Evolutionary conservation across 208 protist genomes (phyloP), one percentile per base, ranked within the genome.

Genomic region (Leishmania major): DNA sequence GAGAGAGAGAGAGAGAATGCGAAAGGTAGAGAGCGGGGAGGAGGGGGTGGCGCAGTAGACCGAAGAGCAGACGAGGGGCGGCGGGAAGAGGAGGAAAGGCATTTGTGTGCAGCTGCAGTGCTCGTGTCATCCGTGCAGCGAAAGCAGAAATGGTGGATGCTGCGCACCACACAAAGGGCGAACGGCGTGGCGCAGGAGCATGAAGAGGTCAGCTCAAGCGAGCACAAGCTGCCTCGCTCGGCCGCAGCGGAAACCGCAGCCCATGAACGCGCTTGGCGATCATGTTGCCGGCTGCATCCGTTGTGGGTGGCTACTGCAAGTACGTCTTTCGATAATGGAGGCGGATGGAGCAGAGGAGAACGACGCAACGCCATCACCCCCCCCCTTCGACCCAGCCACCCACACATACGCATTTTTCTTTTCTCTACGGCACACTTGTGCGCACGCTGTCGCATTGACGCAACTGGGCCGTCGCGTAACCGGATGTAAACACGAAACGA

Each of bases 1-100:
- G 6, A 31, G 43, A 40, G 28, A 28, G 25, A 31, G 43, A 81
- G 35, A 25, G 17, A 19, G 43, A 70, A 43, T 40, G 35, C 51
- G 25, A 55, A 74, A 49, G 45, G 45, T 31, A 69, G 66, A 81
- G 43, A 51, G 51, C 22, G 47, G 47, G 45, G 0, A 75, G 37
- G 77, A 84, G 60, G 77, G 45, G 51, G 47, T 15, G 71, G n/a
- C 53, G 31, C 28, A 35, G 25, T 19, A 59, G 47, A 6, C 43
- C 69, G 43, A 37, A 53, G 17, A 86, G 62, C n/a, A 59, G 83
- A 53, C 19, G 31, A 25, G 6, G n/a, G 59, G 22, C 11, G 80
- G 28, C 43, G 66, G 67, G 70, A 70, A 64, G 25, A 75, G 13
- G 72, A 2, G n/a, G 22, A 22, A 55, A 37, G 57, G 47, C 2